Percentiles rank a stretch among this genome's conserved stretches.
phyloP scores from a whole-genome alignment of 225 moss, liverwort and hornwort genomes.

The Ulota crispa region DNA sequence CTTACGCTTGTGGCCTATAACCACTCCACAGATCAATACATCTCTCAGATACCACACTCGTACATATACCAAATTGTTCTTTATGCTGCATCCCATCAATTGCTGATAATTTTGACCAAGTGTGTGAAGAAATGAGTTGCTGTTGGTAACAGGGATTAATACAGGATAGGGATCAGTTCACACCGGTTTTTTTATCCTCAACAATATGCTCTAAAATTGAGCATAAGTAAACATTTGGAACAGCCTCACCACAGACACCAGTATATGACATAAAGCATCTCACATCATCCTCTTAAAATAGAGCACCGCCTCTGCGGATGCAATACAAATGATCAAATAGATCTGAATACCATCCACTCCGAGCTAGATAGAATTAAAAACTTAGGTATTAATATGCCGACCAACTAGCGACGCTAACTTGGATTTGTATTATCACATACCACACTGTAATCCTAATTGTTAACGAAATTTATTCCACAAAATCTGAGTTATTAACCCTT shows the following conservation, averaged over 20 bases:
- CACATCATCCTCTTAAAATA: neutral
- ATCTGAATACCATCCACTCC: neutral
- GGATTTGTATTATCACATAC: neutral
- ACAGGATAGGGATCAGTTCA: neutral
- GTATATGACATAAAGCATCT: neutral
- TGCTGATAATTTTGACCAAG: neutral
- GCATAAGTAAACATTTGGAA: neutral
- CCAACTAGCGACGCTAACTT: neutral
- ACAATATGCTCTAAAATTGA: too few relatives aligned
- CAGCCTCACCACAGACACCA: neutral
- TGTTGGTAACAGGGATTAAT: neutral
- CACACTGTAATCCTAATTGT: neutral
- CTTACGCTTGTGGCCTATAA: neutral
- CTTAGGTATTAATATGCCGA: neutral
- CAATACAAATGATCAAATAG: neutral
- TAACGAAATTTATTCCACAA: neutral
- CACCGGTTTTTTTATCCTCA: neutral
- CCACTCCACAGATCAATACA: neutral
- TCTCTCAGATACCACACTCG: neutral
- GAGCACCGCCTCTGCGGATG: neutral
- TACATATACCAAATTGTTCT: neutral
- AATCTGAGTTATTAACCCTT: neutral
- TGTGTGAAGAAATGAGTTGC: neutral
- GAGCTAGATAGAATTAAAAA: neutral
- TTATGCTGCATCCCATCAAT: neutral